These are phyloP conservation scores for Colletotrichum sojae DNA, from an alignment of 2,329 filamentous ascomycete genomes.

Conservation along the genomic window DNA sequence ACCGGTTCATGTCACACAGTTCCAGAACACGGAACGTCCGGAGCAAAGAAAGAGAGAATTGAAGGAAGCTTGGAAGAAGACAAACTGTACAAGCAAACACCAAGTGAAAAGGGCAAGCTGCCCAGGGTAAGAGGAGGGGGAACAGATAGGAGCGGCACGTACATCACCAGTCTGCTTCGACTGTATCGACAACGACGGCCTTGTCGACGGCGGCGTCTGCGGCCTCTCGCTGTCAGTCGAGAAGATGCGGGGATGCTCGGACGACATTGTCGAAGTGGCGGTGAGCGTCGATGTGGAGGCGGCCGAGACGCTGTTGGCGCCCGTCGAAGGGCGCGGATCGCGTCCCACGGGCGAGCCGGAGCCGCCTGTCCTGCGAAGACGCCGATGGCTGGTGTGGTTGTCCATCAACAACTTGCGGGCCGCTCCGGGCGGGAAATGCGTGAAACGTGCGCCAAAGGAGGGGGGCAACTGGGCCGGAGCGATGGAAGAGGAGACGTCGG, in stretches of 20 bases:
- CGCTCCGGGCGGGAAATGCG: conserved; percentile 18
- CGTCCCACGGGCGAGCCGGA: conserved; percentile 25
- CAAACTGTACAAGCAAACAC: not conserved
- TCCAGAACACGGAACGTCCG: no score
- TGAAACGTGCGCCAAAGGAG: conserved; percentile 4
- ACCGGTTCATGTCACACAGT: not conserved
- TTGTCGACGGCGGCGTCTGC: conserved; percentile 36
- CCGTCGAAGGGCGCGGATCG: conserved; percentile 31
- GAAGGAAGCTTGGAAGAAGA: not conserved
- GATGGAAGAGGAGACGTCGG: not conserved
- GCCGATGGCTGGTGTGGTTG: conserved; percentile 16
- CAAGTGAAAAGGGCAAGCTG: not conserved
- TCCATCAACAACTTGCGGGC: conserved; percentile 39
- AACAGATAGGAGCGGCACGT: not conserved
- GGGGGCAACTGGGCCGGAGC: not conserved
- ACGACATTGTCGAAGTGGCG: conserved; percentile 41
- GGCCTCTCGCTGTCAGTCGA: conserved; percentile 31
- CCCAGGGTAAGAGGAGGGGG: not conserved
- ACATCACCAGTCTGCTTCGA: conserved; percentile 19
- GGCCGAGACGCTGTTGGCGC: conserved; percentile 38
- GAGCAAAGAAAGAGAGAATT: not conserved
- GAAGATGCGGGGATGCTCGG: conserved; percentile 35
- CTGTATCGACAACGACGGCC: conserved; percentile 37
- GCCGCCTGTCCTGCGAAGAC: conserved; percentile 20
- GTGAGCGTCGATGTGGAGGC: conserved; percentile 37